A percentile compares a stretch with the other conserved stretches of the same genome.
Evolutionary conservation across 805 yeast genomes (phyloP).

Genomic region (Lipomyces kockii): DNA sequence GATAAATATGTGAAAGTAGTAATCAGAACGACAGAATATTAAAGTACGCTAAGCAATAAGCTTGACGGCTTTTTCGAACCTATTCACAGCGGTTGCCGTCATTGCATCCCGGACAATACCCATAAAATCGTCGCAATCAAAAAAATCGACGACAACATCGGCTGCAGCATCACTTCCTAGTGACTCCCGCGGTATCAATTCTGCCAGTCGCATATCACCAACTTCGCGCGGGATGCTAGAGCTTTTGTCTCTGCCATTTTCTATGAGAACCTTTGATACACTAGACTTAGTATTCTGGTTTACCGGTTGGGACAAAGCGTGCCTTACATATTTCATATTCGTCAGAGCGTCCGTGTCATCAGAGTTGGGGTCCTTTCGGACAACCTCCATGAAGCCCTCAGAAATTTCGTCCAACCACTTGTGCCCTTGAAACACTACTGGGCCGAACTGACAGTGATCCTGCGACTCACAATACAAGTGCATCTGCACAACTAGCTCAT

Average conservation of each 20-base stretch:
- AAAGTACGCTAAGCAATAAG: neutral
- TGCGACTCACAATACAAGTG: neutral
- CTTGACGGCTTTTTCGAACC: neutral
- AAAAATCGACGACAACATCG: neutral
- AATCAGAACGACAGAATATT: neutral
- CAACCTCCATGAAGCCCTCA: neutral
- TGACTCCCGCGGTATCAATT: neutral
- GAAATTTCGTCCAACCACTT: neutral
- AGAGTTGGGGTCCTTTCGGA: neutral
- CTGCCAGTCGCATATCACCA: neutral
- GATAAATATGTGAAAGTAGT: neutral
- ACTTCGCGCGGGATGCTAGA: neutral
- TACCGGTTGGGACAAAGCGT: neutral
- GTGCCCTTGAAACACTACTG: neutral
- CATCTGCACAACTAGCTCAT: neutral
- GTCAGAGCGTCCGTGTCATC: neutral
- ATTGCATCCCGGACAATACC: neutral
- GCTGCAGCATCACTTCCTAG: neutral
- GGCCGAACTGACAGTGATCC: neutral
- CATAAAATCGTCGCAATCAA: neutral
- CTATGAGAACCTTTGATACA: neutral
- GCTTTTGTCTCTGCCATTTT: neutral
- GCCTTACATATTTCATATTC: neutral
- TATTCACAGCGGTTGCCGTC: neutral
- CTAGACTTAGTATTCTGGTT: neutral